These are phyloP conservation scores for Argentina anserina DNA, from an alignment of 306 rosid genomes.

Conservation along the genomic window DNA sequence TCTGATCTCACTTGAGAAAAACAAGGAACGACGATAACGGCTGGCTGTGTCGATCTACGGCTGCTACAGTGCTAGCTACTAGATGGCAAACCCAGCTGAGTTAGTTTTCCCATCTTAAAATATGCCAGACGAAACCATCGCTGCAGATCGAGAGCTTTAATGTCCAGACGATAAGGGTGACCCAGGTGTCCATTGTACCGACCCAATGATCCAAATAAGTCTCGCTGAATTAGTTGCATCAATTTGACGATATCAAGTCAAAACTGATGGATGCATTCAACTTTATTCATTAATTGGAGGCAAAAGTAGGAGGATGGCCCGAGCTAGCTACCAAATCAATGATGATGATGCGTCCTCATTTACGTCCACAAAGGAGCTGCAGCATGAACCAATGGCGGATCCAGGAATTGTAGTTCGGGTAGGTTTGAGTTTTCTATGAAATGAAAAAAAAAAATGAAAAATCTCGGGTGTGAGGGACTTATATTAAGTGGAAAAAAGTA, in stretches of 20 bases:
- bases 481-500: too few relatives aligned
- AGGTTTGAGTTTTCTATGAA: too few relatives aligned
- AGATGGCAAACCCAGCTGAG: neutral
- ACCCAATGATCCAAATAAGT: neutral
- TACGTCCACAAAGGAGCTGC: neutral
- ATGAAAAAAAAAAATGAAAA: too few relatives aligned
- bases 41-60: neutral
- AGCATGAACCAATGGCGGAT: too few relatives aligned
- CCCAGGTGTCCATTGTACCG: neutral
- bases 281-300: neutral
- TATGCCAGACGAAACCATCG: neutral
- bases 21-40: neutral
- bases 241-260: neutral
- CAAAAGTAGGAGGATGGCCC: conserved; percentile 2
- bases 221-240: neutral
- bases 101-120: neutral
- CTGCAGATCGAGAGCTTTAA: neutral
- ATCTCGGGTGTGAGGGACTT: too few relatives aligned
- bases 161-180: conserved; percentile 1
- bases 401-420: too few relatives aligned
- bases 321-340: neutral
- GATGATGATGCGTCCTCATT: conserved; percentile 1
- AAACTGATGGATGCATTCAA: neutral
- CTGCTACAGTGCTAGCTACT: too few relatives aligned
- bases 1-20: neutral